A percentile compares a stretch with the other conserved stretches of the same genome.
These are phyloP conservation scores for Trichoderma asperellum DNA, from an alignment of 2,329 filamentous ascomycete genomes.

Conservation along the genomic window DNA sequence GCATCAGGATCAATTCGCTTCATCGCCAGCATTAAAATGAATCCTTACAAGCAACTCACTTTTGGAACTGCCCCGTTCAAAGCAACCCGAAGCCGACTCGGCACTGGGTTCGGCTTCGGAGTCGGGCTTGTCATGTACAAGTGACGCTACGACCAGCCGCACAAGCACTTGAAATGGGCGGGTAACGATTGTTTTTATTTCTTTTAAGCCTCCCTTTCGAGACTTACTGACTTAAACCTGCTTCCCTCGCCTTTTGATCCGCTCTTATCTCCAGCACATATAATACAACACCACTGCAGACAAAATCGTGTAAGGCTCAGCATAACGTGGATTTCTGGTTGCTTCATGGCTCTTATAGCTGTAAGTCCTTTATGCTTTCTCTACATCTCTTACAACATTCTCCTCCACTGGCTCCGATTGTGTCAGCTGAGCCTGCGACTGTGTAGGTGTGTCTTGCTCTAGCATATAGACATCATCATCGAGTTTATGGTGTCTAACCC, in stretches of 20 bases:
- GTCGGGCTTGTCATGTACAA: neutral
- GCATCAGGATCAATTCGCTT: neutral
- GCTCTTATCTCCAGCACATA: neutral
- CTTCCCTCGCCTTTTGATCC: neutral
- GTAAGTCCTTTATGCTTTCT: conserved; percentile 10
- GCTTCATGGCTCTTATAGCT: neutral
- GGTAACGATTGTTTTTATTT: neutral
- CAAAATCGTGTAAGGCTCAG: neutral
- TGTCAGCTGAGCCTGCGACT: conserved; percentile 14
- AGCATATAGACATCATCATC: conserved; percentile 33
- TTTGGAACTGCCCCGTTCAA: neutral
- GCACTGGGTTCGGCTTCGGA: conserved; percentile 6
- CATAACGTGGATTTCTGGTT: too few species aligned
- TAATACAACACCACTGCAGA: neutral
- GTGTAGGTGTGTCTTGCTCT: conserved; percentile 27
- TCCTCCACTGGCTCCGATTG: neutral
- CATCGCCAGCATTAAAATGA: neutral
- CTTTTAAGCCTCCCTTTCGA: neutral
- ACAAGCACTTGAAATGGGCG: neutral
- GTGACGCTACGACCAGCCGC: neutral
- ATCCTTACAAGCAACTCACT: neutral
- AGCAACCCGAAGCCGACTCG: conserved; percentile 6
- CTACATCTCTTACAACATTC: conserved; percentile 1
- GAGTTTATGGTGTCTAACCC: conserved; percentile 34
- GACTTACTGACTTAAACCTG: neutral